Evolutionary conservation across 2,329 filamentous ascomycete genomes (phyloP), one percentile per base, ranked within the genome.

Genomic region (Pseudogymnoascus sp.): DNA sequence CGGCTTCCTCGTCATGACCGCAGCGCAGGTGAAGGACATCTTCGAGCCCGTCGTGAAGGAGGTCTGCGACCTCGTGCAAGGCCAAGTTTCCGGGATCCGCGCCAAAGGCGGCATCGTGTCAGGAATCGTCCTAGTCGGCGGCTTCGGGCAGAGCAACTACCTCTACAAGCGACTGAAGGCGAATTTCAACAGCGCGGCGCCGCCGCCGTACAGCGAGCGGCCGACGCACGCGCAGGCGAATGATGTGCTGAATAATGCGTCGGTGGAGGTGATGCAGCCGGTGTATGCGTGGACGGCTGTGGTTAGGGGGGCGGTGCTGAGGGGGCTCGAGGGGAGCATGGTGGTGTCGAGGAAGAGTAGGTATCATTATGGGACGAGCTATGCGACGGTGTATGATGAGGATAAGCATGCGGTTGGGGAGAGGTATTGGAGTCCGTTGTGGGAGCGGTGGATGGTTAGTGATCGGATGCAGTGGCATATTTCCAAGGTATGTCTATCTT

Each of bases 381-480:
- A 92, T 72, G 89, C 89, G 0, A 92, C 89, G 0, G 86, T 90
- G 0, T 93, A 89, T 70, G 88, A 92, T 66, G 87, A 89, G 69
- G 79, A 82, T 57, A 89, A 87, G 70, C 89, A 93, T 71, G 82
- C 83, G 3, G 82, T 89, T 5, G 82, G 79, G 43, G 89, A 91
- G 71, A 77, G 88, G 58, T 92, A 92, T 70, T 92, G 88, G 88
- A 88, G 84, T 65, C 88, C 87, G 5, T 72, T 91, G 22, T 91
- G 88, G 88, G 88, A 91, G 74, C 75, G 88, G 57, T 91, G 87
- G 88, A 91, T 91, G 88, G 88, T 92, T 6, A 85, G 82, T 50
- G 87, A 92, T 72, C 80, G 89, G 57, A 91, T 93, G 88, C 87
- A 91, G 74, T 92, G 89, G 89, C 88, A 91, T 72, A 90, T 91